Evolutionary conservation across 2,329 filamentous ascomycete species (phyloP), one percentile per base, ranked within the genome.

Genomic region (Aureobasidium sp.): DNA sequence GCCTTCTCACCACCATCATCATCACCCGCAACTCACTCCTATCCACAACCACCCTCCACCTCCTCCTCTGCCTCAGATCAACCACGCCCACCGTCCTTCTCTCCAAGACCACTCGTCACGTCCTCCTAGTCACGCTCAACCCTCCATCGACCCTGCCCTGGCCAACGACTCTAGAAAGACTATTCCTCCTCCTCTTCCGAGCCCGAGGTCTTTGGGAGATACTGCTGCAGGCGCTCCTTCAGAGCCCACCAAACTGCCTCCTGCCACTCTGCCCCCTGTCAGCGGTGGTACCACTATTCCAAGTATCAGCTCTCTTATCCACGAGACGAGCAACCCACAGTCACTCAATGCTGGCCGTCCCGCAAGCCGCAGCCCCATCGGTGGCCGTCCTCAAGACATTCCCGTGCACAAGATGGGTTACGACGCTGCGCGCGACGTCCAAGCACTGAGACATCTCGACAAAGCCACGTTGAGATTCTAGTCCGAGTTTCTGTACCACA

Each of bases 271-370:
- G 35, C 63, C 52, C 15, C 57, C 58, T 40, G 62, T 39, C 40
- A 70, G 65, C 35, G 70, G 70, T 24, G 69, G 67, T 19, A 70
- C 71, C 33, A 74, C 71, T 19, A 82, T 85, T 31, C 84, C 84
- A 9, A 81, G 79, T 65, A 83, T 84, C 62, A 78, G 73, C 17
- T 71, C 79, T 12, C 73, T 78, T 64, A 74, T 78, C 60, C 48
- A 64, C 31, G 57, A 57, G 47, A 62, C 63, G 54, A 15, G 65
- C 62, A 50, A 50, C 15, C 39, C 39, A 11, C 19, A 22, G 14
- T 27, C 60, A 4, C 57, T 42, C 33, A 56, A 56, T 27, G 0
- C 58, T 11, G 59, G 27, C 8, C 54, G 68, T 67, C 45, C 68
- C 64, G 22, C 66, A 61, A 73, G 71, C 62, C 66, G 67, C 31